A percentile compares a stretch with the other conserved stretches of the same genome.
Conservation (phyloP, 331 rosid species). For the Prunus yedoensis region DNA sequence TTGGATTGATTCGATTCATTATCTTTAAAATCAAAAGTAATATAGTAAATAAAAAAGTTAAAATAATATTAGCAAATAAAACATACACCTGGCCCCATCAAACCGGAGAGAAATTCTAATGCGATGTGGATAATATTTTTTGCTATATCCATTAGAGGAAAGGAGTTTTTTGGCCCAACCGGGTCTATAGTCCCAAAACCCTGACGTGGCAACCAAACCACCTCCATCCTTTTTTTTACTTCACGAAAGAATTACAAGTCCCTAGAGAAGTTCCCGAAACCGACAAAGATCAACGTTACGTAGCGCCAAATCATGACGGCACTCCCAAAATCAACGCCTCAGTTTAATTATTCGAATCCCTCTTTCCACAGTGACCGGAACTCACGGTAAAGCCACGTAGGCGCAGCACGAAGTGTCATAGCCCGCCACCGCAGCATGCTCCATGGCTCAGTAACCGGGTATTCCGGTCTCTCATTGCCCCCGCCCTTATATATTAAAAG, state of each 20-base stretch:
- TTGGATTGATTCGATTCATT: not conserved
- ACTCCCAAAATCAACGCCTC: not conserved
- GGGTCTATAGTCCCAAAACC: not conserved
- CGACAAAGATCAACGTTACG: not conserved
- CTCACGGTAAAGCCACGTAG: not conserved
- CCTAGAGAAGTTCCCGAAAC: not conserved
- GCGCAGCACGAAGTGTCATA: not conserved
- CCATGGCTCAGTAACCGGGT: constrained; percentile 18
- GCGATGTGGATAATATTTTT: not conserved
- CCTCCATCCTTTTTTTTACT: not conserved
- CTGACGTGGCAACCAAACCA: constrained; percentile 8
- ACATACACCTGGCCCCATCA: no score
- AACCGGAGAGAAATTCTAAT: no score
- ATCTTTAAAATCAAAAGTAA: no score
- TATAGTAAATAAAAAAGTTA: no score
- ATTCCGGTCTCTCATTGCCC: constrained; percentile 24
- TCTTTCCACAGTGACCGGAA: not conserved
- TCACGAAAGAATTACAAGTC: not conserved
- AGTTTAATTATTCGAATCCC: not conserved
- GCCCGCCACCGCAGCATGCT: not conserved
- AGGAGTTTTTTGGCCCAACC: no score
- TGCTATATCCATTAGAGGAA: no score
- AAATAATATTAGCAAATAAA: no score
- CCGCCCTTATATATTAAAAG: not conserved
- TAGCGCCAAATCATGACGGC: not conserved